Conservation (phyloP, 129 eudicot genomes). For the Flaveria linearis region DNA sequence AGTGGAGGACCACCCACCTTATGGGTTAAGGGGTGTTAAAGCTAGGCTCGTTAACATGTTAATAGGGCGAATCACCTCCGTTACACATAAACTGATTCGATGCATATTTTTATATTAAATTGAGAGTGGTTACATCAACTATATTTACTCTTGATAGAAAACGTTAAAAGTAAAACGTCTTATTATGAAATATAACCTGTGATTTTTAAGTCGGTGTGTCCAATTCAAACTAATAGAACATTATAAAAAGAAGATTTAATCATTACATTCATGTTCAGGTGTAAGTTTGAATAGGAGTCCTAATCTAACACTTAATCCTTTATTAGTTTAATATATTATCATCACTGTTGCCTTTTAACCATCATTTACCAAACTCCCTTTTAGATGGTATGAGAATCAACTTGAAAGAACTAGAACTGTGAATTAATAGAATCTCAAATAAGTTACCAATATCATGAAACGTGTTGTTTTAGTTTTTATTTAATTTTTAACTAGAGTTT, state of each 20-base stretch:
- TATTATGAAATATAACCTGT: too few species aligned
- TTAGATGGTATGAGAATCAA: constrained; percentile 32
- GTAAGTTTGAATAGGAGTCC: background rate
- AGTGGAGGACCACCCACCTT: too few species aligned
- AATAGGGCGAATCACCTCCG: too few species aligned
- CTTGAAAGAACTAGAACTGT: constrained; percentile 14
- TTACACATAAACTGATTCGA: too few species aligned
- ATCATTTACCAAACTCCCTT: background rate
- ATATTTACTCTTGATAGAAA: too few species aligned
- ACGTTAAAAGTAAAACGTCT: too few species aligned
- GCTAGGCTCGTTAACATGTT: too few species aligned
- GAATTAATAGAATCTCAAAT: background rate
- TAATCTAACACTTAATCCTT: background rate
- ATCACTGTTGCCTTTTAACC: constrained; percentile 12
- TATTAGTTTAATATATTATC: constrained; percentile 17
- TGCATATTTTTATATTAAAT: too few species aligned
- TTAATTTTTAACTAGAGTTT: background rate
- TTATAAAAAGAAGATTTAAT: background rate
- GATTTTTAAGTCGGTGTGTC: background rate
- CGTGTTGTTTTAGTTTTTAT: background rate
- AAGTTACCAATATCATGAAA: background rate
- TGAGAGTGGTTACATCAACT: too few species aligned
- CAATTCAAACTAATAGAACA: background rate
- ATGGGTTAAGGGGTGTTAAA: too few species aligned
- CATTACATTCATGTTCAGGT: background rate